phyloP scores from a whole-genome alignment of 371 early-diverging fungal genomes.

The Saksenaea oblongispora region DNA sequence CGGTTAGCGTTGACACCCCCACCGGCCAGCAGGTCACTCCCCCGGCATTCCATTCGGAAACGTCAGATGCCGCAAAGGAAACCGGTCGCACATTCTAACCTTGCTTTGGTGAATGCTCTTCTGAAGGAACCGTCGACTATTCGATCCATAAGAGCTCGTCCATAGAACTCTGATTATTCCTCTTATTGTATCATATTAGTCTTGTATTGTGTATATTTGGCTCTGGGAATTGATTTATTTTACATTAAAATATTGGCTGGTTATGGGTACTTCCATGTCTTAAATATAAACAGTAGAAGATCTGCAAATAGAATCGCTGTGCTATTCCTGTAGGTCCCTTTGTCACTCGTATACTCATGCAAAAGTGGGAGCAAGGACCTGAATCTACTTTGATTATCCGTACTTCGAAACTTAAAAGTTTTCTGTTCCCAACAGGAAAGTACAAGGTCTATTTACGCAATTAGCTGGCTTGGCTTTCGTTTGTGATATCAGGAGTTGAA shows the following conservation, averaged over 20 bases:
- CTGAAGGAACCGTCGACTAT: neutral
- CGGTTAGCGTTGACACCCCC: conserved; percentile 3
- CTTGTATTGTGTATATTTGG: neutral
- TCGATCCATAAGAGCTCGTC: neutral
- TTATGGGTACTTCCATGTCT: neutral
- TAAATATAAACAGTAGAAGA: neutral
- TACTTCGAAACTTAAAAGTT: no score
- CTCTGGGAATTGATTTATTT: neutral
- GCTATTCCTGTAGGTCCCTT: no score
- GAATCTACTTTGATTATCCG: no score
- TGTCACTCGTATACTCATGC: no score
- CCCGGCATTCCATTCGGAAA: conserved; percentile 1
- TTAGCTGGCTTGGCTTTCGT: no score
- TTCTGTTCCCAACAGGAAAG: no score
- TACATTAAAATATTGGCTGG: neutral
- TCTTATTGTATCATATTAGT: neutral
- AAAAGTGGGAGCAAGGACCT: no score
- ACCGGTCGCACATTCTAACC: neutral
- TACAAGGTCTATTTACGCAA: no score
- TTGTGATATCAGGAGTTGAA: no score
- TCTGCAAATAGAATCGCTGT: no score
- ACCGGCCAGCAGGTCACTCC: neutral
- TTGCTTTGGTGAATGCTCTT: neutral
- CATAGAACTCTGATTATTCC: neutral
- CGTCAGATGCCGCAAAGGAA: neutral